Percentiles rank a stretch among this genome's conserved stretches.
Conservation (phyloP, 257 asterid genomes). For the Nicotiana benthamiana region DNA sequence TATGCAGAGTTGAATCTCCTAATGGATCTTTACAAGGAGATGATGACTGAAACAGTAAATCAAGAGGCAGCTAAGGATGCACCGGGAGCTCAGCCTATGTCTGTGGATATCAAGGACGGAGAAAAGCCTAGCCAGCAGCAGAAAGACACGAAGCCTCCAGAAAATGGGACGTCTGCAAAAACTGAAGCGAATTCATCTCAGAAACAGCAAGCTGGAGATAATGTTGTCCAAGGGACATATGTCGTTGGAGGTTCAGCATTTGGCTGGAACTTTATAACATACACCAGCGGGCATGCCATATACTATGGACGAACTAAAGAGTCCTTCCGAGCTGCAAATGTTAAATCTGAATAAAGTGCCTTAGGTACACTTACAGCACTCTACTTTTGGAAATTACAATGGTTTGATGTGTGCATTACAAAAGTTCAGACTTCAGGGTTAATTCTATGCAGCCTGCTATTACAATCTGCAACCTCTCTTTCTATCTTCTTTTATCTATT, state of each 20-base stretch:
- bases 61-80: slow-evolving; percentile 31
- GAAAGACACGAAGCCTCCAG: slow-evolving; percentile 25
- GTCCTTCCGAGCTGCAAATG: slow-evolving; percentile 45
- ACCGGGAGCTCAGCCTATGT: slow-evolving; percentile 4
- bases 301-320: slow-evolving; percentile 66
- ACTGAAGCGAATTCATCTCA: slow-evolving; percentile 18
- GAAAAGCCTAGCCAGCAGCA: slow-evolving; percentile 24
- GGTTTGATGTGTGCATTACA: not conserved
- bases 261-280: slow-evolving; percentile 79
- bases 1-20: slow-evolving; percentile 62
- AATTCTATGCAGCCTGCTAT: not conserved
- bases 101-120: slow-evolving; percentile 18
- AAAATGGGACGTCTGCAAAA: slow-evolving; percentile 7
- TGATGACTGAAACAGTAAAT: slow-evolving; percentile 27
- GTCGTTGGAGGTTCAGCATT: slow-evolving; percentile 76
- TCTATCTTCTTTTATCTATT: not conserved
- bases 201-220: slow-evolving; percentile 16
- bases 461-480: not conserved
- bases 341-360: slow-evolving; percentile 19
- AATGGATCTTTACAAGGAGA: slow-evolving; percentile 56
- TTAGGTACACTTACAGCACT: not conserved
- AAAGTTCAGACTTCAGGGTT: not conserved
- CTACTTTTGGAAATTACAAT: not conserved
- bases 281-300: slow-evolving; percentile 22
- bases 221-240: slow-evolving; percentile 30